A percentile compares a stretch with the other conserved stretches of the same genome.
Evolutionary conservation across 805 yeast genomes (phyloP).

Genomic region (Candida nonsorbophila): DNA sequence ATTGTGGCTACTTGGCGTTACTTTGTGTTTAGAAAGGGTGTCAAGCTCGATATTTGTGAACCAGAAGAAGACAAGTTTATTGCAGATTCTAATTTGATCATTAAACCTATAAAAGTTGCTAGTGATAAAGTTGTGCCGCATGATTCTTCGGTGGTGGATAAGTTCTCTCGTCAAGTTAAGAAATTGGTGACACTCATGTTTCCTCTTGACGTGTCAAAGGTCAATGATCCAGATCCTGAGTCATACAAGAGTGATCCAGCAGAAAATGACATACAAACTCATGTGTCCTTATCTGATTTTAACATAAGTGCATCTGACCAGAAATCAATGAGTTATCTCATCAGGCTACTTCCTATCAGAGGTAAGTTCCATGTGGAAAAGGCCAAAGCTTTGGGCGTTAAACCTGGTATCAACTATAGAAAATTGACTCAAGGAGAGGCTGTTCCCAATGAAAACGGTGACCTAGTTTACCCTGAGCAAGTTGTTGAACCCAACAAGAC

Average conservation of each 20-base stretch:
- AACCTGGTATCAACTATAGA: slow-evolving; percentile 56
- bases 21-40: slow-evolving; percentile 77
- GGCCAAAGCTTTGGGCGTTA: slow-evolving; percentile 67
- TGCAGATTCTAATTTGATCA: slow-evolving; percentile 31
- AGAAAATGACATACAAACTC: slow-evolving; percentile 34
- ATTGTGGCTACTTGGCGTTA: slow-evolving; percentile 78
- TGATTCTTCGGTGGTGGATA: not conserved
- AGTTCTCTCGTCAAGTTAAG: slow-evolving; percentile 14
- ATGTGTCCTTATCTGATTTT: slow-evolving; percentile 15
- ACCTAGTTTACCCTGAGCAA: slow-evolving; percentile 55
- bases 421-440: slow-evolving; percentile 54
- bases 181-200: slow-evolving; percentile 51
- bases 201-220: slow-evolving; percentile 42
- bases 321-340: slow-evolving; percentile 59
- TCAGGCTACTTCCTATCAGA: slow-evolving; percentile 60
- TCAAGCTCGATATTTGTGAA: slow-evolving; percentile 39
- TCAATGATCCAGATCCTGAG: slow-evolving; percentile 31
- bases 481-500: slow-evolving; percentile 61
- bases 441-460: slow-evolving; percentile 57
- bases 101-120: slow-evolving; percentile 30
- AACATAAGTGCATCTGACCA: slow-evolving; percentile 14
- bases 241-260: slow-evolving; percentile 33
- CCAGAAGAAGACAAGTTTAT: slow-evolving; percentile 21
- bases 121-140: not conserved
- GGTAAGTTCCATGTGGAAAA: slow-evolving; percentile 69